These are phyloP conservation scores for Aspergillus caelatus DNA, from an alignment of 2,329 filamentous ascomycete species.

Conservation along the genomic window DNA sequence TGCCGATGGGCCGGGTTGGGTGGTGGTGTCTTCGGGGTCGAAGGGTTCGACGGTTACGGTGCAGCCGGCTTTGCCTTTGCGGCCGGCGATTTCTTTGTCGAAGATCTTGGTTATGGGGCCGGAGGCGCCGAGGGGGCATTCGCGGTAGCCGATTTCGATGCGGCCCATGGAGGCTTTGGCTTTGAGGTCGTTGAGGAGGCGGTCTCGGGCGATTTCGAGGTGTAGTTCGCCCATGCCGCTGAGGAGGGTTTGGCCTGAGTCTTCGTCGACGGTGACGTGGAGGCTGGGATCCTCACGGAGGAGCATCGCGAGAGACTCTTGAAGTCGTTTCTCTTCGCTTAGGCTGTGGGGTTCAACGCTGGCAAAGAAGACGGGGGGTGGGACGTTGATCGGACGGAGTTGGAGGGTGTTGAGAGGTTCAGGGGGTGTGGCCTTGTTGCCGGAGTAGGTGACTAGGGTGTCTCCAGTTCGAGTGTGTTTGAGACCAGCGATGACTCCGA, in stretches of 20 bases:
- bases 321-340: constrained; percentile 77
- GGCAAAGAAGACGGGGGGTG: constrained; percentile 95
- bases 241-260: constrained; percentile 89
- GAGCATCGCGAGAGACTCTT: constrained; percentile 73
- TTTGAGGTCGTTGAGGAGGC: constrained; percentile 86
- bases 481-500: constrained; percentile 87
- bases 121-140: constrained; percentile 68
- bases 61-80: constrained; percentile 76
- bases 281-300: constrained; percentile 92
- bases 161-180: constrained; percentile 81
- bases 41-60: constrained; percentile 68
- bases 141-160: constrained; percentile 94
- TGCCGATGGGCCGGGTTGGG: constrained; percentile 20
- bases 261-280: constrained; percentile 79
- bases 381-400: constrained; percentile 83
- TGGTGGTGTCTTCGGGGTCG: constrained; percentile 28
- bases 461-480: constrained; percentile 93
- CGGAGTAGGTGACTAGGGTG: constrained; percentile 76
- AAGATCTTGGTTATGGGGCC: constrained; percentile 64
- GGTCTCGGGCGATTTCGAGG: constrained; percentile 86
- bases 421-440: constrained; percentile 65
- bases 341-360: constrained; percentile 81
- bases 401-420: constrained; percentile 73
- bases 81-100: constrained; percentile 79
- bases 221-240: constrained; percentile 97